These are phyloP conservation scores for Plantago lanceolata DNA, from an alignment of 305 asterid genomes.

Conservation along the genomic window DNA sequence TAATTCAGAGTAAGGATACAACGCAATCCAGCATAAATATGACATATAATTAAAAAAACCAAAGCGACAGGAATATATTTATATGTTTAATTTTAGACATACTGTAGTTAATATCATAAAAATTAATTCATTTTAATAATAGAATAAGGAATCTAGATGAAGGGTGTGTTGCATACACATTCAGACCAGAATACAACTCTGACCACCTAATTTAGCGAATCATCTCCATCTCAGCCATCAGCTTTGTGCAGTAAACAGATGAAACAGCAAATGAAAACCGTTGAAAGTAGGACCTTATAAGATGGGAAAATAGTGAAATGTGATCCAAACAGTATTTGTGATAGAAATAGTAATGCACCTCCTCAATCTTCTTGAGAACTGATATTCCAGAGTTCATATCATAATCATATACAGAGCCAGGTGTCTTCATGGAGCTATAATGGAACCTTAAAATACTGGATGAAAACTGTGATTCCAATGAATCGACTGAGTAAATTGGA, in stretches of 20 bases:
- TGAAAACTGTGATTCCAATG: slow-evolving; percentile 63
- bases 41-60: not conserved
- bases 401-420: slow-evolving; percentile 81
- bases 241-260: no score
- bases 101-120: no score
- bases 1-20: not conserved
- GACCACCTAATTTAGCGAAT: no score
- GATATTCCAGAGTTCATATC: slow-evolving; percentile 82
- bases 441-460: slow-evolving; percentile 70
- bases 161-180: no score
- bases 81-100: no score
- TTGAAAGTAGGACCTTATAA: slow-evolving; percentile 13
- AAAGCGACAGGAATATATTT: not conserved
- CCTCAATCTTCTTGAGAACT: slow-evolving; percentile 77
- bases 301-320: slow-evolving; percentile 21
- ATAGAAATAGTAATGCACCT: slow-evolving; percentile 41
- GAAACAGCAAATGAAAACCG: not conserved
- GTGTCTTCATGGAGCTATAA: slow-evolving; percentile 86
- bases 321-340: slow-evolving; percentile 14
- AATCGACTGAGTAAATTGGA: slow-evolving; percentile 63
- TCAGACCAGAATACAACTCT: no score
- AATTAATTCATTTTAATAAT: no score
- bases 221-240: no score
- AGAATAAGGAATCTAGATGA: no score
- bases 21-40: slow-evolving; percentile 2